A percentile compares a stretch with the other conserved stretches of the same genome.
Evolutionary conservation across 2,329 filamentous ascomycete genomes (phyloP).

Genomic region (Penicillium sp.): DNA sequence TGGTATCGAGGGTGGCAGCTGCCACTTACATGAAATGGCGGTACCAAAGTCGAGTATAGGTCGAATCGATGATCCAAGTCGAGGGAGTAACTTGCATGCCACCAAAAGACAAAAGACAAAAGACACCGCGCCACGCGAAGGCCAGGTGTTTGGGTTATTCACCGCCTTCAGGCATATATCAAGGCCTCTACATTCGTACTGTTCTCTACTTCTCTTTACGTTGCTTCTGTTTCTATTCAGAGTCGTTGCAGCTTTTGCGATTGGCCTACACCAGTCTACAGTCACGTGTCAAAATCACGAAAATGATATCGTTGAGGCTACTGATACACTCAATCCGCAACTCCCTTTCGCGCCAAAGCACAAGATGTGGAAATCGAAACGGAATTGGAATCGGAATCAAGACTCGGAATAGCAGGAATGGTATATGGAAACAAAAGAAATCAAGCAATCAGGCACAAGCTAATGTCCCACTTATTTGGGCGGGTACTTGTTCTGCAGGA

Average conservation of each 20-base stretch:
- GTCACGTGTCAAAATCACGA: not conserved
- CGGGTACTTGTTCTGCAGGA: constrained; percentile 49
- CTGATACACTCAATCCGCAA: constrained; percentile 10
- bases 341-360: constrained; percentile 15
- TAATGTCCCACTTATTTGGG: constrained; percentile 37
- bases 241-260: not conserved
- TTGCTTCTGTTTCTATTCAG: not conserved
- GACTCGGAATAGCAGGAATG: constrained; percentile 21
- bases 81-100: not conserved
- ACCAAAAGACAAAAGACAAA: not conserved
- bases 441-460: constrained; percentile 1
- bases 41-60: not conserved
- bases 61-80: not conserved
- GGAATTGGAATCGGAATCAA: constrained; percentile 11
- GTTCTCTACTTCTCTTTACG: not conserved
- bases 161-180: constrained; percentile 28
- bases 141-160: constrained; percentile 33
- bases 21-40: constrained; percentile 2
- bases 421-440: constrained; percentile 21
- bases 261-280: not conserved
- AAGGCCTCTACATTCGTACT: not conserved
- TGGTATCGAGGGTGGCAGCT: constrained; percentile 8
- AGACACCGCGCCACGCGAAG: constrained; percentile 11
- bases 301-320: constrained; percentile 14
- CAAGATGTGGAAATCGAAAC: constrained; percentile 2